Evolutionary conservation across 169 alveolate species (phyloP), one percentile per base, ranked within the genome.

Genomic region (Babesia bigemina): DNA sequence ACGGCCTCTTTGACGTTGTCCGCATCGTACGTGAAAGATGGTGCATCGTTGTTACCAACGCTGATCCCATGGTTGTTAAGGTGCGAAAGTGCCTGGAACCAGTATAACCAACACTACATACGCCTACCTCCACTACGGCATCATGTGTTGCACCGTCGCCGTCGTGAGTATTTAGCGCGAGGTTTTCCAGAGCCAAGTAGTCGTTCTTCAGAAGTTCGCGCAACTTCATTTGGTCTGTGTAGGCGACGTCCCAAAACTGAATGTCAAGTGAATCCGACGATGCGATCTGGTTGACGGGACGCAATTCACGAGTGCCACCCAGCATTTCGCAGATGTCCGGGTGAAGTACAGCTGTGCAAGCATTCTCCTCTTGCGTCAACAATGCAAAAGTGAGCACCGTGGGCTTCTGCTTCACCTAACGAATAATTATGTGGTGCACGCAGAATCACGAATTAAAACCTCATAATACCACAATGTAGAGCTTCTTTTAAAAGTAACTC

Each of bases 231-330:
- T 49, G 65, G 29, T 67, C 76, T 0, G 76, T 67, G 65, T 26
- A 67, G 58, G 76, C 76, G 2, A 67, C 76, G 48, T 67, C 76
- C 66, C 76, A 67, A 22, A 67, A 67, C 26, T 67, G 76, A 12
- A 67, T 22, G 45, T 67, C 76, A 3, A 50, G 76, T 0, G 67
- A 67, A 24, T 67, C 56, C 14, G 28, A 67, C 19, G 76, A 67
- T 39, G 76, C 61, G 17, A 67, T 67, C 44, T 50, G 50, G 24
- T 33, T 67, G 48, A 11, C 66, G 13, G 26, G 49, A 44, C 76
- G 76, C 65, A 67, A 12, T 9, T 8, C 16, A 16, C 67, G 76
- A 2, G 28, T 55, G 50, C 76, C 76, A 24, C 76, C 50, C 24
- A 67, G 21, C 49, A 67, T 29, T 45, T 67, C 66, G 26, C 76